Percentiles rank a stretch among this genome's conserved stretches.
Conservation (phyloP, 805 yeast species). For the Yamadazyma takamatsuzukensis region DNA sequence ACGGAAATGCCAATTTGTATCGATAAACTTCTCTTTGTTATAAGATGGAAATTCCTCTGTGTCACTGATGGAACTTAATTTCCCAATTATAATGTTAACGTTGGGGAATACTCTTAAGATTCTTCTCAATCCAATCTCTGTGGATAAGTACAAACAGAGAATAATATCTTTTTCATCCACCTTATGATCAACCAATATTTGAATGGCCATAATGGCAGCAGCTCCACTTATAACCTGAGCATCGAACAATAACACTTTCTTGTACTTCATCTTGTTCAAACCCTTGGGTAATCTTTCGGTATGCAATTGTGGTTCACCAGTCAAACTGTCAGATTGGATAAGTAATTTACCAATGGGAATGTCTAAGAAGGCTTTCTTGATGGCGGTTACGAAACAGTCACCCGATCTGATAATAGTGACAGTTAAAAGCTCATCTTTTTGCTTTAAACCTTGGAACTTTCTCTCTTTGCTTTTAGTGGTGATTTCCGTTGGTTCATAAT, state of each 20-base stretch:
- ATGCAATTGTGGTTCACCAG: slow-evolving; percentile 94
- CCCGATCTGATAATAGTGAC: slow-evolving; percentile 87
- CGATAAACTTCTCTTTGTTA: slow-evolving; percentile 40
- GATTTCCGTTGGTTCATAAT: slow-evolving; percentile 33
- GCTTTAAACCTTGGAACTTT: slow-evolving; percentile 37
- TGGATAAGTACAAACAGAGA: slow-evolving; percentile 68
- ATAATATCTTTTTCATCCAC: slow-evolving; percentile 59
- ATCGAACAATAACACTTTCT: slow-evolving; percentile 68
- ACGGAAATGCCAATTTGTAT: slow-evolving; percentile 57
- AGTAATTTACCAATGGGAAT: slow-evolving; percentile 77
- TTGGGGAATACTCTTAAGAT: slow-evolving; percentile 69
- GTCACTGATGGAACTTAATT: slow-evolving; percentile 44
- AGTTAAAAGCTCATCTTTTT: slow-evolving; percentile 55
- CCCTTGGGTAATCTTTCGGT: slow-evolving; percentile 64
- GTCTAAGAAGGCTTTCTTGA: slow-evolving; percentile 73
- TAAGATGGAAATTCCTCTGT: slow-evolving; percentile 15
- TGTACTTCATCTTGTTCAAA: slow-evolving; percentile 13
- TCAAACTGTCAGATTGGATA: slow-evolving; percentile 80
- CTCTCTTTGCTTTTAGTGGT: slow-evolving; percentile 18
- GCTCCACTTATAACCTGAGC: slow-evolving; percentile 92
- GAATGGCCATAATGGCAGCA: slow-evolving; percentile 91
- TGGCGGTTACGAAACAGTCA: slow-evolving; percentile 81
- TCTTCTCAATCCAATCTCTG: slow-evolving; percentile 74
- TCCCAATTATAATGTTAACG: slow-evolving; percentile 68
- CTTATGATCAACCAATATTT: slow-evolving; percentile 79